A percentile compares a stretch with the other conserved stretches of the same genome.
Evolutionary conservation across 768 basidiomycete genomes (phyloP).

Genomic region (Podaxis mareebaensis): DNA sequence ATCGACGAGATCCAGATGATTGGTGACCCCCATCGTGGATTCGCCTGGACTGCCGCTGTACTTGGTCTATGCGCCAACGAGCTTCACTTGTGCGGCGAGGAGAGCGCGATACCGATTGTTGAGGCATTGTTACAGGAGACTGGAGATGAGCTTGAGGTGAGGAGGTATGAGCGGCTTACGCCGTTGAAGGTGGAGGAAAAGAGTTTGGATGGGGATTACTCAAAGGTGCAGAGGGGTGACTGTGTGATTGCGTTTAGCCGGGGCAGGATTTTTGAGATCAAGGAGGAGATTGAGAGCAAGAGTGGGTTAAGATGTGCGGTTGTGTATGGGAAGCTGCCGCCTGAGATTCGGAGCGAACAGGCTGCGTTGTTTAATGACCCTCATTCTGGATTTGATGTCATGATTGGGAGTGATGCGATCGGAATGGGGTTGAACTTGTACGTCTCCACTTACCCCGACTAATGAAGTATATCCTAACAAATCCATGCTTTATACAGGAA

Average conservation of each 20-base stretch:
- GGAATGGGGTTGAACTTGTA: slow-evolving; percentile 98
- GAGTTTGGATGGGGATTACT: slow-evolving; percentile 62
- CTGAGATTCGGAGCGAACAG: slow-evolving; percentile 90
- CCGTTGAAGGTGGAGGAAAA: slow-evolving; percentile 72
- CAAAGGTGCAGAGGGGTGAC: slow-evolving; percentile 74
- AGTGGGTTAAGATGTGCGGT: slow-evolving; percentile 86
- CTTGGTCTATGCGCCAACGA: slow-evolving; percentile 76
- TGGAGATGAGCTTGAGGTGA: slow-evolving; percentile 80
- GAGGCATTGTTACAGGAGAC: slow-evolving; percentile 65
- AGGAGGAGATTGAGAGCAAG: slow-evolving; percentile 64
- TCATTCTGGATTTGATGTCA: slow-evolving; percentile 79
- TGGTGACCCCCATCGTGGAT: slow-evolving; percentile 73
- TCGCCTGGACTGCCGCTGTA: slow-evolving; percentile 81
- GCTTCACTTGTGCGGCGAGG: slow-evolving; percentile 95
- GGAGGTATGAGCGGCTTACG: slow-evolving; percentile 85
- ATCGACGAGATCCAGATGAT: slow-evolving; percentile 99
- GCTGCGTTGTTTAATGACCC: slow-evolving; percentile 91
- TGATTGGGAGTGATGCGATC: slow-evolving; percentile 93
- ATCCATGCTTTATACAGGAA: slow-evolving; percentile 35
- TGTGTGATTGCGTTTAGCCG: slow-evolving; percentile 89
- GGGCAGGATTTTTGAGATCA: slow-evolving; percentile 71
- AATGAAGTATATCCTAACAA: slow-evolving; percentile 42
- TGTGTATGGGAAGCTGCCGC: slow-evolving; percentile 89
- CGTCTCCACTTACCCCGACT: neutral
- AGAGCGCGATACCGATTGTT: slow-evolving; percentile 84